Percentiles rank a stretch among this genome's conserved stretches.
phyloP scores from a whole-genome alignment of 2,329 filamentous ascomycete genomes.

The Colletotrichum noveboracense region DNA sequence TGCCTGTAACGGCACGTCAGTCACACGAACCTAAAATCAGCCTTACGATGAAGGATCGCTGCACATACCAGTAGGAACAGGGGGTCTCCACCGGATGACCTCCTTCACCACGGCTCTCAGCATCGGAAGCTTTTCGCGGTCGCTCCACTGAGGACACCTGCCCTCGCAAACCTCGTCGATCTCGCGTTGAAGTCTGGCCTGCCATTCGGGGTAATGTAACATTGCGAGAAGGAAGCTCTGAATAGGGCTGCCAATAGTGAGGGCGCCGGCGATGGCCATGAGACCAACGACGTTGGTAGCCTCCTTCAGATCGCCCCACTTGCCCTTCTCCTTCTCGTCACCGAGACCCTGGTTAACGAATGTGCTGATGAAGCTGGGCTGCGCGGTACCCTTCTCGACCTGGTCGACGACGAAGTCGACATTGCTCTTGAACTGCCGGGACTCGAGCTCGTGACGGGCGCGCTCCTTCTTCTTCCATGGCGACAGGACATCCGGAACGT shows the following conservation, averaged over 20 bases:
- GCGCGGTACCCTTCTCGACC: slow-evolving; percentile 33
- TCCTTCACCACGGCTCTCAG: slow-evolving; percentile 47
- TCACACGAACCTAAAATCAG: neutral
- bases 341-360: slow-evolving; percentile 39
- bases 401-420: slow-evolving; percentile 40
- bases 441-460: slow-evolving; percentile 43
- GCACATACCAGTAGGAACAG: slow-evolving; percentile 54
- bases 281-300: slow-evolving; percentile 50
- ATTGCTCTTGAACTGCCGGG: slow-evolving; percentile 39
- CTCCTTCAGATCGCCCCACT: slow-evolving; percentile 38
- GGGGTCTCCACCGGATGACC: slow-evolving; percentile 57
- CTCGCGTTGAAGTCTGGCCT: slow-evolving; percentile 40
- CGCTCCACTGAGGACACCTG: slow-evolving; percentile 47
- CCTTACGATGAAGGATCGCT: neutral
- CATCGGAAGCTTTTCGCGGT: slow-evolving; percentile 39
- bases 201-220: slow-evolving; percentile 37
- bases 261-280: slow-evolving; percentile 48
- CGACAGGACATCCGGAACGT: slow-evolving; percentile 42
- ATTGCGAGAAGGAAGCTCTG: slow-evolving; percentile 37
- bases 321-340: slow-evolving; percentile 27
- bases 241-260: slow-evolving; percentile 49
- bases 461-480: slow-evolving; percentile 52
- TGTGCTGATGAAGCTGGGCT: slow-evolving; percentile 46
- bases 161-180: slow-evolving; percentile 43
- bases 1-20: slow-evolving; percentile 33